phyloP scores from a whole-genome alignment of 2,329 filamentous ascomycete species.

The Penicillium sp. region DNA sequence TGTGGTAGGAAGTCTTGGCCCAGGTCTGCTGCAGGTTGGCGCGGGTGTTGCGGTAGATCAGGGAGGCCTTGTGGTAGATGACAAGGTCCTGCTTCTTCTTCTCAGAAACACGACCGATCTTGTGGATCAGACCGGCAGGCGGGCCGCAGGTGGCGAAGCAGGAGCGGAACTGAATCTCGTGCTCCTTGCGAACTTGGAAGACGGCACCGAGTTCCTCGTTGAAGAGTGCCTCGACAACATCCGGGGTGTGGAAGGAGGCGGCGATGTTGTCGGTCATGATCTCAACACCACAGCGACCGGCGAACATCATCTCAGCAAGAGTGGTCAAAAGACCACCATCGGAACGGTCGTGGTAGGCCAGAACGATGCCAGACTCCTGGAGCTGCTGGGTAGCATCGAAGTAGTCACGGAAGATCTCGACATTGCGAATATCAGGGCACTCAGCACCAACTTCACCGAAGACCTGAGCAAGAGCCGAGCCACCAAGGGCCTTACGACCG shows the following conservation, averaged over 20 bases:
- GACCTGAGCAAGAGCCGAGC: constrained; percentile 86
- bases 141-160: constrained; percentile 91
- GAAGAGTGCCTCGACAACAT: constrained; percentile 78
- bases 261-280: constrained; percentile 72
- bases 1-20: constrained; percentile 83
- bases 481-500: constrained; percentile 79
- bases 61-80: constrained; percentile 68
- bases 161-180: constrained; percentile 81
- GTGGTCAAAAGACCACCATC: constrained; percentile 92
- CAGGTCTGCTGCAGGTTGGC: constrained; percentile 80
- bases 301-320: constrained; percentile 96
- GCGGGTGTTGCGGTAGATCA: constrained; percentile 69
- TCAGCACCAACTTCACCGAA: constrained; percentile 84
- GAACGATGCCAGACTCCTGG: constrained; percentile 69
- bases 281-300: constrained; percentile 84
- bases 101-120: constrained; percentile 74
- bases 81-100: constrained; percentile 71
- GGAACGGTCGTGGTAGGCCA: constrained; percentile 92
- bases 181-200: constrained; percentile 85
- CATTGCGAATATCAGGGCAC: constrained; percentile 80
- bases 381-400: constrained; percentile 79
- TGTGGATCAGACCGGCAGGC: constrained; percentile 76
- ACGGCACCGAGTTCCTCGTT: constrained; percentile 95
- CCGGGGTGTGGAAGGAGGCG: constrained; percentile 60
- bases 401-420: constrained; percentile 80